Percentiles rank a stretch among this genome's conserved stretches.
These are phyloP conservation scores for Heterobasidion irregulare DNA, from an alignment of 1,284 basidiomycete species.

Conservation along the genomic window DNA sequence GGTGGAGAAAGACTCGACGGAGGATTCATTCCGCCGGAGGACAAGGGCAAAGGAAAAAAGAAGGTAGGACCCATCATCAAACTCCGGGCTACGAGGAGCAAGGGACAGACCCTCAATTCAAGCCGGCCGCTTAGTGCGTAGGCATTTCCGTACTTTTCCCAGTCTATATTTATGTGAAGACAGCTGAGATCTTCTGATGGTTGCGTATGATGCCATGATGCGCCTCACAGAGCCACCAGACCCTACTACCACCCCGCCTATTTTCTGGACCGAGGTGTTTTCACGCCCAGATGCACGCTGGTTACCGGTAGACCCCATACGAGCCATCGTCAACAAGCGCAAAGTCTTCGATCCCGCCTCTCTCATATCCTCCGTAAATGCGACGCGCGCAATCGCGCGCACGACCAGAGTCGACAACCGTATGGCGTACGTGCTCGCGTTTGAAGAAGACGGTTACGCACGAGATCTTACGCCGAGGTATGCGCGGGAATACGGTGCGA, in stretches of 20 bases:
- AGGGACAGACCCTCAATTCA: conserved; percentile 32
- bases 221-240: conserved; percentile 29
- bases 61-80: conserved; percentile 44
- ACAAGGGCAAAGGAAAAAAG: conserved; percentile 44
- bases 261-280: conserved; percentile 98
- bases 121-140: conserved; percentile 13
- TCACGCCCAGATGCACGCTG: conserved; percentile 87
- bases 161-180: not conserved
- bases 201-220: no score
- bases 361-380: conserved; percentile 40
- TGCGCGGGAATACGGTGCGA: conserved; percentile 77
- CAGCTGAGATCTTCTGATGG: not conserved
- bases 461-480: conserved; percentile 73
- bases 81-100: conserved; percentile 43
- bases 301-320: conserved; percentile 89
- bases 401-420: conserved; percentile 57
- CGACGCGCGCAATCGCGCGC: conserved; percentile 22
- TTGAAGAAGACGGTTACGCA: conserved; percentile 85
- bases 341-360: conserved; percentile 75
- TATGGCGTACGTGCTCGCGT: conserved; percentile 89
- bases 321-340: conserved; percentile 73
- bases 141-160: not conserved
- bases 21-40: conserved; percentile 16
- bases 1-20: conserved; percentile 34
- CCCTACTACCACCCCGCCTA: conserved; percentile 67